Evolutionary conservation across 257 asterid genomes (phyloP).

Genomic region (Solanum rostratum): DNA sequence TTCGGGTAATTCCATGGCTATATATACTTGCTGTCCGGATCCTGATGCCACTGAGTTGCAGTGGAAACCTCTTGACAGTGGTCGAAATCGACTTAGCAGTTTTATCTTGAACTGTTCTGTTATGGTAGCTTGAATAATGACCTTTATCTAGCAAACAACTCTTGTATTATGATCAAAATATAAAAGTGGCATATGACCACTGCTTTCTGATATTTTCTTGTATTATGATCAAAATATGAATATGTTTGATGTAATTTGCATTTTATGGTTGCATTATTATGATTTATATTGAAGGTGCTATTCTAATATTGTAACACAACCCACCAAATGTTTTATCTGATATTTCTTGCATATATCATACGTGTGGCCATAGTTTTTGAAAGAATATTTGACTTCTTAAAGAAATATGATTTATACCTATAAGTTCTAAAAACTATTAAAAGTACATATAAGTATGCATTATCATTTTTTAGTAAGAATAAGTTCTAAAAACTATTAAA

Average conservation of each 20-base stretch:
- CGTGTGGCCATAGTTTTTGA: no score
- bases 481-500: no score
- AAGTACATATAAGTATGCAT: no score
- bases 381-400: no score
- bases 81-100: constrained; percentile 48
- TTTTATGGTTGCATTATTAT: not conserved
- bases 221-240: no score
- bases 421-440: no score
- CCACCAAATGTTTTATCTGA: no score
- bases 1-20: constrained; percentile 37
- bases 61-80: constrained; percentile 48
- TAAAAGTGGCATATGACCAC: not conserved
- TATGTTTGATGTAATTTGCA: not conserved
- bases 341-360: no score
- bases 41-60: constrained; percentile 24
- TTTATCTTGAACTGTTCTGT: constrained; percentile 62
- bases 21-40: constrained; percentile 54
- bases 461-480: no score
- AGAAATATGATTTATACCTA: no score
- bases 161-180: not conserved
- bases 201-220: not conserved
- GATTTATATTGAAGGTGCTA: not conserved
- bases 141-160: not conserved
- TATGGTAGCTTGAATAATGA: constrained; percentile 50
- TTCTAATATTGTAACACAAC: not conserved